Base-by-base conservation (phyloP, 2,329 filamentous ascomycete species). In the Tolypocladium tundrense region DNA sequence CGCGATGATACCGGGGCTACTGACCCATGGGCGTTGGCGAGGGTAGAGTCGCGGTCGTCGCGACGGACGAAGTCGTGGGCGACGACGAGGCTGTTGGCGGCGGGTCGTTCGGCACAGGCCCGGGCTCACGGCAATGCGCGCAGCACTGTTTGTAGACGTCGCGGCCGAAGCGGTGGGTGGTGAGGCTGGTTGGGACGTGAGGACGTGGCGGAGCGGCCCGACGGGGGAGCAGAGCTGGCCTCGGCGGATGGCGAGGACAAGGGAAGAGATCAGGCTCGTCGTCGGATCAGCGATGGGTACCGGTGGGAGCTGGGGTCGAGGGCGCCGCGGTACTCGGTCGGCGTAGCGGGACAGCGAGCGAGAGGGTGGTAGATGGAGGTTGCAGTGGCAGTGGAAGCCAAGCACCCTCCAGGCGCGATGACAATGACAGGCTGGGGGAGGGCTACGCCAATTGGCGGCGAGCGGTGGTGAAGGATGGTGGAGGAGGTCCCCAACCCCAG, bases 401-500 rank as follows among this genome's bases (percentile, higher is more conserved):
- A 41, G 39, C 37, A 54, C 53, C 53, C 53, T 40, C 53, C 6
- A 31, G 53, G 53, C 37, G 35, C 40, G 53, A 42, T 54, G 58
- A 61, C 60, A 59, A 57, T 56, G 58, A 60, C 58, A 59, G 56
- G 58, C 58, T 54, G 58, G 52, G 60, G 60, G 57, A 54, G 37
- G 57, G 60, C 57, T 57, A 59, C 60, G 48, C 60, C 60, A 58
- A 57, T 60, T 61, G 60, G 58, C 56, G 54, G 57, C 40, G 53
- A 42, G 55, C 57, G 52, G 55, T 33, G 58, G 57, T 57, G 58
- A 55, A 59, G 54, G 53, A 11, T 42, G 53, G 53, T 54, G 53
- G 53, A 54, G 53, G 53, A 54, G 53, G 53, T 42, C 53, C 33
- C 37, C 39, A 16, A 42, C 37, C 33, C 39, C 39, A 54, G 53